Evolutionary conservation across 352 stramenopile species (phyloP).

Genomic region (Aphanomyces cochlioides): DNA sequence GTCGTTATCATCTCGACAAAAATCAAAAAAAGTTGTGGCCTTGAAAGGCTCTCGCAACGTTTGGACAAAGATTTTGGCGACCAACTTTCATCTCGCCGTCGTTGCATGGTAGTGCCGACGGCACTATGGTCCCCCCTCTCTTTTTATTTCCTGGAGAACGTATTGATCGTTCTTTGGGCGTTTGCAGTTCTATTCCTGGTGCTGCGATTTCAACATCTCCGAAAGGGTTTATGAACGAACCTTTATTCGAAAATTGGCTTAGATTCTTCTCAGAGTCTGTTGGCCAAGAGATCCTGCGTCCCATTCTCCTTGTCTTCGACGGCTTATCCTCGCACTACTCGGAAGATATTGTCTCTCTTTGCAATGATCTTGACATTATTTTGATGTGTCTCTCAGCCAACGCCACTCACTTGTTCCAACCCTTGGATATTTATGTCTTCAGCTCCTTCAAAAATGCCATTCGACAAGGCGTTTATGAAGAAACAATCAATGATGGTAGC

Average conservation of each 20-base stretch:
- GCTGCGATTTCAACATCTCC: slow-evolving; percentile 30
- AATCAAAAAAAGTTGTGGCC: slow-evolving; percentile 31
- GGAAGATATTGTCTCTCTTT: background rate
- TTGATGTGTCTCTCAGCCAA: slow-evolving; percentile 5
- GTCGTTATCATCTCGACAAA: slow-evolving; percentile 23
- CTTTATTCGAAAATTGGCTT: slow-evolving; percentile 23
- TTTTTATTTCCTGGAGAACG: slow-evolving; percentile 33
- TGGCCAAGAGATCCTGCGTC: background rate
- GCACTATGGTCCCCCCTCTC: slow-evolving; percentile 22
- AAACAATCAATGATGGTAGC: background rate
- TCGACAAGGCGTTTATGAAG: background rate
- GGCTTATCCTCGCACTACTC: background rate
- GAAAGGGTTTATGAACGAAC: slow-evolving; percentile 29
- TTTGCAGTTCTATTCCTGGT: background rate
- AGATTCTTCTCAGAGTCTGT: slow-evolving; percentile 3
- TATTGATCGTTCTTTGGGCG: background rate
- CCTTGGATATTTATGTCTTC: slow-evolving; percentile 16
- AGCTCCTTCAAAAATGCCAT: slow-evolving; percentile 10
- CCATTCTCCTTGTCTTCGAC: slow-evolving; percentile 9
- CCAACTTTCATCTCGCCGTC: slow-evolving; percentile 37
- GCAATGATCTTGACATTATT: background rate
- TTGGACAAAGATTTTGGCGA: slow-evolving; percentile 26
- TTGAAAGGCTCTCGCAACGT: slow-evolving; percentile 33
- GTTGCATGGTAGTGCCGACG: slow-evolving; percentile 29
- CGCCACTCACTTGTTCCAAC: slow-evolving; percentile 13